Conservation (phyloP, 2,329 filamentous ascomycete species). For the Trichoderma sp. region DNA sequence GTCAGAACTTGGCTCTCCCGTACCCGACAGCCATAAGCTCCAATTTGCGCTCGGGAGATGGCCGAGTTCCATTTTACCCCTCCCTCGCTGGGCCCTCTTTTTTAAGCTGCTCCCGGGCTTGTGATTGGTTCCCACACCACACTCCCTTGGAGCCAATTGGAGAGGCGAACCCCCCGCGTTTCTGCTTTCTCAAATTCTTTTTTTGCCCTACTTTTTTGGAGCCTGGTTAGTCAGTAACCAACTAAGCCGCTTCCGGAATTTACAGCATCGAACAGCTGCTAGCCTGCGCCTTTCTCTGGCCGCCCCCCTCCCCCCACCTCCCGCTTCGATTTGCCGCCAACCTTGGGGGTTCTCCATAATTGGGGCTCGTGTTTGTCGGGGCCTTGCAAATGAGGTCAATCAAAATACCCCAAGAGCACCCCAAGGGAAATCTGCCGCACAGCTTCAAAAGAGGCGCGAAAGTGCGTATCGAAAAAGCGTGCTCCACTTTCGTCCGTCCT, state of each 20-base stretch:
- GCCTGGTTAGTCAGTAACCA: background rate
- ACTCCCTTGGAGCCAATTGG: background rate
- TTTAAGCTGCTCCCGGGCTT: background rate
- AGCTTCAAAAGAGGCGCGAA: background rate
- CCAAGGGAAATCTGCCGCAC: background rate
- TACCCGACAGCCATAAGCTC: conserved; percentile 16
- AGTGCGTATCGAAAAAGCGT: conserved; percentile 1
- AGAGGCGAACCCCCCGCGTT: conserved; percentile 6
- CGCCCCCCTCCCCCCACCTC: background rate
- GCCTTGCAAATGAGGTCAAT: background rate
- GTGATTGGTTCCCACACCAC: conserved; percentile 1
- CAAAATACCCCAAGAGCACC: background rate
- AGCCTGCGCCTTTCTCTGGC: background rate
- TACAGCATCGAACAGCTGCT: background rate
- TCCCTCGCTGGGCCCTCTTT: background rate
- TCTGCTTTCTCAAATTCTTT: background rate
- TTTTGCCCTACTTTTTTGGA: background rate
- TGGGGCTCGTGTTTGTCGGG: conserved; percentile 3
- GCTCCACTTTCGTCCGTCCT: background rate
- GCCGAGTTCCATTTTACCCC: conserved; percentile 8
- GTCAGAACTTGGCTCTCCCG: background rate
- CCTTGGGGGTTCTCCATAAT: conserved; percentile 1
- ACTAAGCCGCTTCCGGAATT: background rate
- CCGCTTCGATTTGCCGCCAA: conserved; percentile 15
- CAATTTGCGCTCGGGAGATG: conserved; percentile 22